These are phyloP conservation scores for Elsinoe necatrix DNA, from an alignment of 2,329 filamentous ascomycete genomes.

Conservation along the genomic window DNA sequence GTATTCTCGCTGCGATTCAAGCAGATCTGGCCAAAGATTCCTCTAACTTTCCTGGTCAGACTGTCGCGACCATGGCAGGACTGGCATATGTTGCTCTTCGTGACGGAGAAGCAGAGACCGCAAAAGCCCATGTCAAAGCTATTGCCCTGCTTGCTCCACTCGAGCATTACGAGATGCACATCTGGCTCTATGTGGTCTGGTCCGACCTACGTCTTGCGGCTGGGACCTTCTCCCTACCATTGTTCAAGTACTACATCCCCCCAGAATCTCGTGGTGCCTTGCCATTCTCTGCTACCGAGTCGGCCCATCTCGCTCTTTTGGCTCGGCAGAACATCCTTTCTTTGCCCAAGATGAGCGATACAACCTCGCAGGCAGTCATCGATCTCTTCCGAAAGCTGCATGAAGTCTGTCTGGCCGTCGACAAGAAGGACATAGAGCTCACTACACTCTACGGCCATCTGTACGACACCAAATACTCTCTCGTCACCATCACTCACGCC, in stretches of 20 bases:
- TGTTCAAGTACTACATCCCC: slow-evolving; percentile 1
- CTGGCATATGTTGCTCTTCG: slow-evolving; percentile 4
- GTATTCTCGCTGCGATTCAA: not conserved
- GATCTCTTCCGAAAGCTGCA: not conserved
- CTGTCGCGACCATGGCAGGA: not conserved
- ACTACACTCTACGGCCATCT: not conserved
- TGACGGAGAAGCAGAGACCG: not conserved
- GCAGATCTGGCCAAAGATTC: not conserved
- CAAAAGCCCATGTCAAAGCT: not conserved
- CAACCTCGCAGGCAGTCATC: not conserved
- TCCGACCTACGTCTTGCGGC: not conserved
- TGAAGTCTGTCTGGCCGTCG: not conserved
- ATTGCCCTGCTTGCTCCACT: not conserved
- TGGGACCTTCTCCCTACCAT: not conserved
- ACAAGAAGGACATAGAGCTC: slow-evolving; percentile 2
- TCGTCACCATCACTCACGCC: not conserved
- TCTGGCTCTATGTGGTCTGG: slow-evolving; percentile 6
- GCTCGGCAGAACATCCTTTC: not conserved
- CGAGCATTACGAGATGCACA: slow-evolving; percentile 4
- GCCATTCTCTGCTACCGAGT: not conserved
- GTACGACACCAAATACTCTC: not conserved
- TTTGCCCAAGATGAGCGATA: not conserved
- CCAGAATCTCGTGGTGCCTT: not conserved
- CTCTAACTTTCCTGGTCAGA: not conserved
- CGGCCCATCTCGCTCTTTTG: not conserved